Base-by-base conservation (phyloP, 805 yeast species). In the Suhomyces kilbournensis region DNA sequence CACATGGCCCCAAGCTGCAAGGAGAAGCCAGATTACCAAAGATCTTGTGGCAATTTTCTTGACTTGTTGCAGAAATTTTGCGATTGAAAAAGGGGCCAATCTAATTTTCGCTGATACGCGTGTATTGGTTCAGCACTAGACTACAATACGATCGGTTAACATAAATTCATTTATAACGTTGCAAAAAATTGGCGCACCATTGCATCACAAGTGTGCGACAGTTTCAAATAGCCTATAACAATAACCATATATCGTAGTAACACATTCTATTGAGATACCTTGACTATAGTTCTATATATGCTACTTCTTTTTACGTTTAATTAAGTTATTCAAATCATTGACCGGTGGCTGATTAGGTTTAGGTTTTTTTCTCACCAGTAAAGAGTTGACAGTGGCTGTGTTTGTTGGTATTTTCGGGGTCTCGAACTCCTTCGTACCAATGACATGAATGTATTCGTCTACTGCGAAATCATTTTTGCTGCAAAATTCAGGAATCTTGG, bases 401-500 rank as follows among this genome's bases (percentile, higher is more conserved):
- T 26, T 9, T 6, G 40, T 40, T 6, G 35, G 9, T 9, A n/a
- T 38, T n/a, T 19, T 28, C 17, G n/a, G 38, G 14, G 25, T 44
- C 25, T 34, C 45, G 20, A 17, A 32, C 14, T 8, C 40, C 38
- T 39, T 53, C 7, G 32, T 22, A 23, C 58, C 58, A 5, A 28
- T 14, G 10, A 56, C 14, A 9, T 46, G 39, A 14, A 45, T 46
- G 44, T 46, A 52, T 46, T 46, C 55, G 9, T 39, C 47, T 15
- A 52, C 48, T 44, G 44, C 19, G 25, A 44, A 45, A 3, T 38
- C 22, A 10, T 39, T 46, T 39, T 49, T 49, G 25, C 45, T 47
- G 38, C 49, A 51, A 20, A 51, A 53, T 14, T 47, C 55, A n/a
- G 60, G 58, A 15, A 56, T 51, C 17, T 52, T 47, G 22, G 23